Percentiles rank a stretch among this genome's conserved stretches.
Conservation (phyloP, 108 stramenopile species). For the Nitzschia palea region DNA sequence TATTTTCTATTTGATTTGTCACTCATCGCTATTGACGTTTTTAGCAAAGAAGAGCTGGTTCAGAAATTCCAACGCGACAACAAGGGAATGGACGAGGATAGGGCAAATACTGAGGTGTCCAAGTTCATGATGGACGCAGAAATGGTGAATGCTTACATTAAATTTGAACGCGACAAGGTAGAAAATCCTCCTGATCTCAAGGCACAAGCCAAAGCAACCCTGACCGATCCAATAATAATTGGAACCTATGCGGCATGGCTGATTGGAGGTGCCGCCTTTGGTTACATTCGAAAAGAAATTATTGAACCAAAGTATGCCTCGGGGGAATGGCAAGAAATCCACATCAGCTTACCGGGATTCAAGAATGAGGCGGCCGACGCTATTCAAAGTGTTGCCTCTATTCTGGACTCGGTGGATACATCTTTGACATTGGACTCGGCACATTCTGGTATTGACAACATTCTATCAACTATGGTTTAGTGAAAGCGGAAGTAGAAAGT, state of each 20-base stretch:
- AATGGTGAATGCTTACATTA: constrained; percentile 69
- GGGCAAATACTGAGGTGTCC: constrained; percentile 56
- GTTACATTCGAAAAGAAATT: constrained; percentile 24
- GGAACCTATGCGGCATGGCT: constrained; percentile 37
- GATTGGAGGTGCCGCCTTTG: constrained; percentile 28
- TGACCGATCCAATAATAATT: constrained; percentile 9
- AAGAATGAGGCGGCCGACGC: constrained; percentile 5
- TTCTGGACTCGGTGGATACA: background rate
- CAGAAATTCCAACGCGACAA: constrained; percentile 67
- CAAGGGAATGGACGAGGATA: constrained; percentile 35
- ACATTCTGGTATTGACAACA: background rate
- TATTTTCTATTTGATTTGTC: too few relatives aligned
- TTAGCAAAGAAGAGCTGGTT: constrained; percentile 66
- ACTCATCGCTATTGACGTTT: too few relatives aligned
- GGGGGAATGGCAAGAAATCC: constrained; percentile 43
- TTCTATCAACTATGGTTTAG: constrained; percentile 1
- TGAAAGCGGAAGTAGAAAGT: too few relatives aligned
- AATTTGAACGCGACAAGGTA: constrained; percentile 58
- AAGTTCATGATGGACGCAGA: constrained; percentile 81
- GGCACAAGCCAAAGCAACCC: constrained; percentile 5
- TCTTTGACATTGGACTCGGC: background rate
- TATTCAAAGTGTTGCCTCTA: background rate
- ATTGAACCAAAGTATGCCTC: constrained; percentile 36
- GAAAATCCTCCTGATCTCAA: constrained; percentile 46
- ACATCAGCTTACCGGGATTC: constrained; percentile 11